Conservation (phyloP, 805 yeast species). For the Danielozyma ontarioensis region DNA sequence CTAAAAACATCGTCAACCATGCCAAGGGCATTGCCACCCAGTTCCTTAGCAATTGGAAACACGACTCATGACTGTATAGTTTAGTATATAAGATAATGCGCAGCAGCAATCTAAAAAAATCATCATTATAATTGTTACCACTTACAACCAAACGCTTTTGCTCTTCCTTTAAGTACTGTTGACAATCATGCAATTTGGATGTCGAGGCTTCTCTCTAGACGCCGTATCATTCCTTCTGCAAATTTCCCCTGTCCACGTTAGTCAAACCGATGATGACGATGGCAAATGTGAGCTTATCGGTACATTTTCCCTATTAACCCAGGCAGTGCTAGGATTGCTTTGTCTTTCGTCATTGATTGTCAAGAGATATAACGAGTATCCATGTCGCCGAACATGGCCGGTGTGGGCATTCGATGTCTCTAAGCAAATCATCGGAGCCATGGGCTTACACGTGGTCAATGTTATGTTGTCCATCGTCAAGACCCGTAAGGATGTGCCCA, state of each 20-base stretch:
- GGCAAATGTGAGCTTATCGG: slow-evolving; percentile 56
- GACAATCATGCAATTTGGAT: too few species aligned
- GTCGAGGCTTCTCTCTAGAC: too few species aligned
- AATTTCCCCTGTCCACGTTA: too few species aligned
- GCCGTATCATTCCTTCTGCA: too few species aligned
- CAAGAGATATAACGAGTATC: slow-evolving; percentile 75
- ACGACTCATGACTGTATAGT: too few species aligned
- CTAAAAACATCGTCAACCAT: slow-evolving; percentile 25
- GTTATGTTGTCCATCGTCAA: slow-evolving; percentile 63
- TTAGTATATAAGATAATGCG: too few species aligned
- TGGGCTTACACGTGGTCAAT: slow-evolving; percentile 78
- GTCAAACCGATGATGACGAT: too few species aligned
- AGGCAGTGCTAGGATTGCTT: slow-evolving; percentile 67
- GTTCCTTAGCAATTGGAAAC: slow-evolving; percentile 24
- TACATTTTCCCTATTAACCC: slow-evolving; percentile 79
- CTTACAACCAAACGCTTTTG: too few species aligned
- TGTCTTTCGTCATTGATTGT: slow-evolving; percentile 69
- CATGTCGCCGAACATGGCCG: slow-evolving; percentile 75
- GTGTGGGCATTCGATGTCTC: slow-evolving; percentile 89
- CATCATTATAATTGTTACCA: too few species aligned
- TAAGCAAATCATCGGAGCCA: slow-evolving; percentile 84
- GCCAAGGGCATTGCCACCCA: slow-evolving; percentile 34
- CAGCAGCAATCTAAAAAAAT: too few species aligned
- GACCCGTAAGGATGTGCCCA: slow-evolving; percentile 15
- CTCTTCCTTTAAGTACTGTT: too few species aligned